Base-by-base conservation (phyloP, 192 early-diverging fungal species). In the Phycomyces blakesleeanus region DNA sequence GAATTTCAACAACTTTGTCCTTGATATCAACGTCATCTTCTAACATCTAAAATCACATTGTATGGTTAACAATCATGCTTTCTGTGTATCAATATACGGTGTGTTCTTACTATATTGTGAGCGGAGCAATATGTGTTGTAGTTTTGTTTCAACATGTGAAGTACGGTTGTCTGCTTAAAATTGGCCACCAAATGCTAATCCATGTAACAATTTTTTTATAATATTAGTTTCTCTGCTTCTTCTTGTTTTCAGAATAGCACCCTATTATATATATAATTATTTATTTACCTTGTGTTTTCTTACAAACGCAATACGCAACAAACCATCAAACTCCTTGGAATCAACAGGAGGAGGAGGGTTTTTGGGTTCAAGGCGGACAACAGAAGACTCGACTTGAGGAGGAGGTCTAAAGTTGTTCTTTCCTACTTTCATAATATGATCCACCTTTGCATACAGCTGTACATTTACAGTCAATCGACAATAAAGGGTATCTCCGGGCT, bases 361-460 rank as follows among this genome's bases (percentile, higher is more conserved):
- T 29, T 83, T 73, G 1, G 94, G 95, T 73, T 97, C 95, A 57
- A 99, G 84, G 56, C 90, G 77, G n/a, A 99, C 94, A 1, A 99
- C 97, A 64, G 83, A 87, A 64, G 91, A 92, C 69, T 99, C 97
- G 34, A 99, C 97, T 59, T 97, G 85, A 18, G 97, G 97, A 64
- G 95, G 94, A 57, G 97, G 97, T 63, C 93, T 82, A 76, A 99
- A 99, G 79, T 97, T 97, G 81, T 98, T 98, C 75, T 90, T 93
- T 63, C 93, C 93, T 6, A 99, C 89, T 78, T 96, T 99, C 94
- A 97, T 98, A 44, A 97, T 86, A 61, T 96, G 97, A 51, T 92
- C 85, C 3, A 99, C 94, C 72, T 96, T 95, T 40, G 94, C 84
- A 42, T 91, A 90, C 27, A 99, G 78, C 71, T 99, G 97, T 16